These are phyloP conservation scores for Musa beccarii DNA, from an alignment of 176 grass and related monocot genomes.

Conservation along the genomic window DNA sequence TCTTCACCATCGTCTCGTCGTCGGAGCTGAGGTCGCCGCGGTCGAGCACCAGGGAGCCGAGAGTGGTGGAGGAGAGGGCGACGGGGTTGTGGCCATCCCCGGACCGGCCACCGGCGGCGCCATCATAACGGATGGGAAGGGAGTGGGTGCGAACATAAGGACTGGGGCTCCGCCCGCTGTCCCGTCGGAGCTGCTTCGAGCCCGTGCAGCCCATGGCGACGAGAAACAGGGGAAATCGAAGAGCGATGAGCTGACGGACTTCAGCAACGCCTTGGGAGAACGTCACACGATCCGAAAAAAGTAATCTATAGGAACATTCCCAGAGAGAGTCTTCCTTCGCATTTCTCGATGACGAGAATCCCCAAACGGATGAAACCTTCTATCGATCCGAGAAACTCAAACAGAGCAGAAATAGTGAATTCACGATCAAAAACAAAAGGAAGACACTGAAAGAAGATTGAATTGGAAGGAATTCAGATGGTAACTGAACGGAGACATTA, in stretches of 20 bases:
- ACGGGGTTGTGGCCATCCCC: slow-evolving; percentile 38
- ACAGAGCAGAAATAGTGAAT: not conserved
- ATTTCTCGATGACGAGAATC: not conserved
- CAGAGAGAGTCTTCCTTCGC: not conserved
- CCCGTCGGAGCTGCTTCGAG: slow-evolving; percentile 10
- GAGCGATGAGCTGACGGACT: not conserved
- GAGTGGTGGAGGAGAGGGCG: slow-evolving; percentile 68
- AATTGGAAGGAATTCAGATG: not conserved
- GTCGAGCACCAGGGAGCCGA: slow-evolving; percentile 65
- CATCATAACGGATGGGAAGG: not conserved
- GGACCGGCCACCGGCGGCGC: not conserved
- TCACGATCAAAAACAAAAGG: not conserved
- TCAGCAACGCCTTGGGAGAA: not conserved
- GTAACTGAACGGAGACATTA: not conserved
- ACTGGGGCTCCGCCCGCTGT: not conserved
- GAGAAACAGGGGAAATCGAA: not conserved
- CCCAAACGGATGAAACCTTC: not conserved
- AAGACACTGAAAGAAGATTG: not conserved
- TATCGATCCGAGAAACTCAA: not conserved
- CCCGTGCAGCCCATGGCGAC: slow-evolving; percentile 13
- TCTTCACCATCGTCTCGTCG: slow-evolving; percentile 50
- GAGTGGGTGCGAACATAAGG: not conserved
- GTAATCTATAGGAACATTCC: slow-evolving; percentile 6
- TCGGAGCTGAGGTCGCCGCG: slow-evolving; percentile 15
- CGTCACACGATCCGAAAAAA: not conserved